phyloP scores from a whole-genome alignment of 2,329 filamentous ascomycete species.

The Rhynchosporium graminicola region DNA sequence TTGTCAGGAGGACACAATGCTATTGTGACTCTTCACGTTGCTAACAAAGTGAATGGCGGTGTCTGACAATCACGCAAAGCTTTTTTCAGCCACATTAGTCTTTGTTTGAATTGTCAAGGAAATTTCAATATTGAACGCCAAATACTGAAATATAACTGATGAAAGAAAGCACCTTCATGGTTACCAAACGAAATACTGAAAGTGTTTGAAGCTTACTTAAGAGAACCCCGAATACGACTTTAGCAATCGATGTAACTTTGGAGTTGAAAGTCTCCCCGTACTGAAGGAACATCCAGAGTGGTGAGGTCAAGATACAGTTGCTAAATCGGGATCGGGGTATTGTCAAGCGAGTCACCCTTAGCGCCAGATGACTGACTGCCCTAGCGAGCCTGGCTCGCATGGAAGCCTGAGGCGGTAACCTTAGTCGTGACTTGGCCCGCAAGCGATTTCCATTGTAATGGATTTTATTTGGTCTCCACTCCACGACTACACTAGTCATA shows the following conservation, averaged over 20 bases:
- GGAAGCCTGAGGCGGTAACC: too few relatives aligned
- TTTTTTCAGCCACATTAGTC: conserved; percentile 3
- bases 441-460: neutral
- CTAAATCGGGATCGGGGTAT: neutral
- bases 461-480: conserved; percentile 8
- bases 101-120: neutral
- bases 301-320: conserved; percentile 5
- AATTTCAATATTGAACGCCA: neutral
- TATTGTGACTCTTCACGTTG: neutral
- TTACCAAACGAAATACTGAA: neutral
- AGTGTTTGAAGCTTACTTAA: neutral
- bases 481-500: neutral
- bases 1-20: neutral
- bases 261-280: too few relatives aligned
- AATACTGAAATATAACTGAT: neutral
- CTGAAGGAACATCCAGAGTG: neutral
- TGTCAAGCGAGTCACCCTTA: neutral
- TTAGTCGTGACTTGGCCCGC: neutral
- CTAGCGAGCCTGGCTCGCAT: neutral
- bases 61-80: neutral
- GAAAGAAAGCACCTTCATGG: neutral
- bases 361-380: conserved; percentile 2
- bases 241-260: too few relatives aligned
- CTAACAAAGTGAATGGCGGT: neutral
- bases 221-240: too few relatives aligned